Evolutionary conservation across 2,329 filamentous ascomycete species (phyloP).

Genomic region (Fusarium solani-melongenae): DNA sequence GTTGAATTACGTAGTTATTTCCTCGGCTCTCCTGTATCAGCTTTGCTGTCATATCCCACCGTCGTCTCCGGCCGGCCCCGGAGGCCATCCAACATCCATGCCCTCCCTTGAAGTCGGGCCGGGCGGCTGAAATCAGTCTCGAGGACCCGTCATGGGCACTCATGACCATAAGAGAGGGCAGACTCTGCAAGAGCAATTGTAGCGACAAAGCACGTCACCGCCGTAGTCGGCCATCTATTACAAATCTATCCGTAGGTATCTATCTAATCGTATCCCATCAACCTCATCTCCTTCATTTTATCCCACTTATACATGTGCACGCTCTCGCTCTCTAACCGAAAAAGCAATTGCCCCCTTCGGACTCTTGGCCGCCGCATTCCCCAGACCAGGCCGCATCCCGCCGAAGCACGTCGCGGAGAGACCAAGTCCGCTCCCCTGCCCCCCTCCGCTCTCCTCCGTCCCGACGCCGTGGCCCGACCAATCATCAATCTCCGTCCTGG

Average conservation of each 20-base stretch:
- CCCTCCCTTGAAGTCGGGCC: not conserved
- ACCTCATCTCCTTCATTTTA: not conserved
- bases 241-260: not conserved
- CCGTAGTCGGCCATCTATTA: constrained; percentile 11
- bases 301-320: not conserved
- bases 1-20: not conserved
- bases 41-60: not conserved
- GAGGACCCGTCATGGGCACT: not conserved
- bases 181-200: constrained; percentile 18
- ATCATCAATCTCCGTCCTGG: constrained; percentile 15
- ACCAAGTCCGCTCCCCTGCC: constrained; percentile 36
- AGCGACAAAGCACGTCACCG: constrained; percentile 28
- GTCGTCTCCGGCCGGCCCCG: not conserved
- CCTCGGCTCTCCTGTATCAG: constrained; percentile 1
- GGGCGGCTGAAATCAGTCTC: not conserved
- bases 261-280: not conserved
- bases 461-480: constrained; percentile 12
- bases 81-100: constrained; percentile 1
- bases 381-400: not conserved
- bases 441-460: constrained; percentile 17
- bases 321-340: not conserved
- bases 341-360: constrained; percentile 5
- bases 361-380: not conserved
- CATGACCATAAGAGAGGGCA: not conserved
- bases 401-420: constrained; percentile 30